Conservation (phyloP, 768 basidiomycete species). For the Serendipita sp. region DNA sequence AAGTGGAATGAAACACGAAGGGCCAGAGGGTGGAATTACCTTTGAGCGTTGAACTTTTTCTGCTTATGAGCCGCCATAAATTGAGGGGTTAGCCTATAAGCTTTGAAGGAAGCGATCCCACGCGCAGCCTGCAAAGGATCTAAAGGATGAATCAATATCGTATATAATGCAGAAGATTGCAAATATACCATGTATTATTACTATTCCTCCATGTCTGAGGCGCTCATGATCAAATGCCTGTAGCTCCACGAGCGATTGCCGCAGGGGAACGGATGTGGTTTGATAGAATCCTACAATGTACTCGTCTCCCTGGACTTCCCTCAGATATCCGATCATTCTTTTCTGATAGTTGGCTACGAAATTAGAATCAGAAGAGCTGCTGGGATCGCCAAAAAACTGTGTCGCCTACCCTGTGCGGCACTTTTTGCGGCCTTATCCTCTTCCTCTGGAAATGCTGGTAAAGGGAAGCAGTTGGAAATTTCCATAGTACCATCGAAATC, state of each 20-base stretch:
- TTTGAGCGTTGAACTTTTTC: constrained; percentile 68
- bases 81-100: constrained; percentile 63
- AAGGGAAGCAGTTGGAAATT: constrained; percentile 77
- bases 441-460: constrained; percentile 55
- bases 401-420: constrained; percentile 33
- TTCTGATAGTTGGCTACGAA: constrained; percentile 59
- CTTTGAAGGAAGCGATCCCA: constrained; percentile 78
- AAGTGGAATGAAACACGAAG: neutral
- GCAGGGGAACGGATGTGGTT: constrained; percentile 68
- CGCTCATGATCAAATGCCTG: constrained; percentile 76
- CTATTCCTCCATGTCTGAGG: constrained; percentile 70
- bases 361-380: neutral
- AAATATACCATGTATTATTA: constrained; percentile 58
- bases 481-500: constrained; percentile 85
- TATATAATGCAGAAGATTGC: neutral
- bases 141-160: constrained; percentile 17
- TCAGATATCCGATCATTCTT: constrained; percentile 71
- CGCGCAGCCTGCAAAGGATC: constrained; percentile 64
- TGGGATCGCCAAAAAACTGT: too few relatives aligned
- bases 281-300: constrained; percentile 91
- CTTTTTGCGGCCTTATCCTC: constrained; percentile 70
- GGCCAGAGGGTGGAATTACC: constrained; percentile 30
- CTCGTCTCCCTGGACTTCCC: constrained; percentile 83
- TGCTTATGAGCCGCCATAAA: constrained; percentile 73
- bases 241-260: constrained; percentile 61